phyloP scores from a whole-genome alignment of 768 basidiomycete species.

The Boletus eberwhitei region DNA sequence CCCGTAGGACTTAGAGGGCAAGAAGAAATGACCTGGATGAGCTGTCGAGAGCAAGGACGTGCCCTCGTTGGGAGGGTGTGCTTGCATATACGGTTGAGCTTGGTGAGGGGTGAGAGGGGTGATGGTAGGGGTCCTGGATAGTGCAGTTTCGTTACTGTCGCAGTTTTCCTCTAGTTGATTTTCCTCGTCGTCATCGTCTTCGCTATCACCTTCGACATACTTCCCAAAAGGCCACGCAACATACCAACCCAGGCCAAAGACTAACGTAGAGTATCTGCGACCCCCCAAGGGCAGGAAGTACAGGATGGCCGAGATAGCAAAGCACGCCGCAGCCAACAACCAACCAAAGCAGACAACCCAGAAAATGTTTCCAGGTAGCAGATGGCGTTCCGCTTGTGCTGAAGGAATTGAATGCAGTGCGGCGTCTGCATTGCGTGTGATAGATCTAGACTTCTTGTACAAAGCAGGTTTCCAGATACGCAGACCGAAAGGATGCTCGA shows the following conservation, averaged over 20 bases:
- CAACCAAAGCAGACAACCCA: conserved; percentile 91
- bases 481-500: conserved; percentile 97
- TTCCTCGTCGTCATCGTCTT: conserved; percentile 41
- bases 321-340: conserved; percentile 81
- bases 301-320: conserved; percentile 63
- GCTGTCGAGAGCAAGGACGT: conserved; percentile 42
- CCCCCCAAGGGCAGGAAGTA: conserved; percentile 79
- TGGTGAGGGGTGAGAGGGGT: conserved; percentile 37
- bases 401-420: conserved; percentile 92
- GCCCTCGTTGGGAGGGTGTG: conserved; percentile 39
- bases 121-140: conserved; percentile 43
- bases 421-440: conserved; percentile 93
- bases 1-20: conserved; percentile 67
- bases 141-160: conserved; percentile 25
- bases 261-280: conserved; percentile 74
- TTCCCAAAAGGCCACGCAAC: conserved; percentile 98
- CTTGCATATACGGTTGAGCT: conserved; percentile 8
- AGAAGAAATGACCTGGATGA: conserved; percentile 32
- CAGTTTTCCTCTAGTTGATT: conserved; percentile 26
- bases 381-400: conserved; percentile 88
- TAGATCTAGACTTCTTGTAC: conserved; percentile 96
- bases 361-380: conserved; percentile 90
- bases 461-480: conserved; percentile 99
- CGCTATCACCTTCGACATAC: conserved; percentile 84
- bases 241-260: conserved; percentile 95